Evolutionary conservation across 306 rosid genomes (phyloP).

Genomic region (Pyrus betulifolia): DNA sequence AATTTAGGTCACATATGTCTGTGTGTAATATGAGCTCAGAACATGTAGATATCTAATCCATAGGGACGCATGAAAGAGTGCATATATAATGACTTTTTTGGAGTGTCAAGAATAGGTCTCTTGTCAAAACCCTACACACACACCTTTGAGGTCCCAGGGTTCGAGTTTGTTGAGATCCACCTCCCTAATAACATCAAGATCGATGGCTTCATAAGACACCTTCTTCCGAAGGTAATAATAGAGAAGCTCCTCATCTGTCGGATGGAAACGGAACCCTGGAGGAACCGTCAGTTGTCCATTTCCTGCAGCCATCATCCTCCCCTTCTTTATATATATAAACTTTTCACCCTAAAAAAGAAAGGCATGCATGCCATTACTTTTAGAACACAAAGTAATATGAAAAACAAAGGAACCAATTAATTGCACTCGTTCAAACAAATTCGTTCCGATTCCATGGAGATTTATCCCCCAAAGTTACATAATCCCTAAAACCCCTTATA

Average conservation of each 20-base stretch:
- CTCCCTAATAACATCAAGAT: slow-evolving; percentile 89
- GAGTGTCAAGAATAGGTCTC: background rate
- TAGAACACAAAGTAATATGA: background rate
- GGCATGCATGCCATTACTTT: background rate
- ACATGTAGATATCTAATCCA: background rate
- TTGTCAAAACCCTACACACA: too few relatives aligned
- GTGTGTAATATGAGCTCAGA: background rate
- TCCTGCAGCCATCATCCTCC: slow-evolving; percentile 51
- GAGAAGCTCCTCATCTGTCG: slow-evolving; percentile 97
- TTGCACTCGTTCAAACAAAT: background rate
- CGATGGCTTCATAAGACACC: slow-evolving; percentile 88
- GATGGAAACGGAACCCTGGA: slow-evolving; percentile 93
- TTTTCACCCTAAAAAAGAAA: background rate
- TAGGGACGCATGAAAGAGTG: background rate
- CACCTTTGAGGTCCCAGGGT: slow-evolving; percentile 99
- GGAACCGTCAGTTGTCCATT: slow-evolving; percentile 84
- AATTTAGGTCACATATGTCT: background rate
- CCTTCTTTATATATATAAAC: background rate
- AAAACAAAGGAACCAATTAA: background rate
- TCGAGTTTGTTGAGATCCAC: slow-evolving; percentile 91
- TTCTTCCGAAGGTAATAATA: slow-evolving; percentile 92
- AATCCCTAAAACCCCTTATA: background rate
- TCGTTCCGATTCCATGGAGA: background rate
- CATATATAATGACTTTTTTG: background rate
- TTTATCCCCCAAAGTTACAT: background rate